Evolutionary conservation across 2,329 filamentous ascomycete species (phyloP).

Genomic region (Sclerotinia glacialis): DNA sequence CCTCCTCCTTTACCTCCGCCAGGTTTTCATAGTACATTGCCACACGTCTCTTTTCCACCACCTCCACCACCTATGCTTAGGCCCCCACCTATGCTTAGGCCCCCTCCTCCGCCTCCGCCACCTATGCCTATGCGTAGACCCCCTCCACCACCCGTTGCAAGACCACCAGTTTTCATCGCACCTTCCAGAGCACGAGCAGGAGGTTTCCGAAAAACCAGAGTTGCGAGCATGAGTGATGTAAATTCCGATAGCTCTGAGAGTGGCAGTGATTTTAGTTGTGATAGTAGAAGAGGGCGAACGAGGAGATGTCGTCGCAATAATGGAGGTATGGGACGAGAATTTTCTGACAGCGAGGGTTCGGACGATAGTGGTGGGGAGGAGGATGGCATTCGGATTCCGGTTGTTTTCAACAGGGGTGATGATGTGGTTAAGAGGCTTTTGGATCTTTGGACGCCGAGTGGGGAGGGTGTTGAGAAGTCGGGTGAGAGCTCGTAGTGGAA

Average conservation of each 20-base stretch:
- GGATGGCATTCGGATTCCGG: conserved; percentile 24
- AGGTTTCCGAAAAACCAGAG: not conserved
- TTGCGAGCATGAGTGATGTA: not conserved
- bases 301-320: conserved; percentile 14
- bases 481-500: not conserved
- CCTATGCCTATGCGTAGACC: too few species aligned
- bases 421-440: conserved; percentile 27
- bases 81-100: too few species aligned
- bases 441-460: conserved; percentile 26
- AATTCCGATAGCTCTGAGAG: not conserved
- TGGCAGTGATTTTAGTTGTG: conserved; percentile 23
- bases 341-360: not conserved
- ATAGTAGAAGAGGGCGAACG: conserved; percentile 12
- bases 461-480: not conserved
- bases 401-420: conserved; percentile 26
- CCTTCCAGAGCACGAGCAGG: not conserved
- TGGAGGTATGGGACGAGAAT: not conserved
- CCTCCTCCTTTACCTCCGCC: not conserved
- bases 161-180: not conserved
- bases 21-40: not conserved
- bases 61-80: not conserved
- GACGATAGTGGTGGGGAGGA: conserved; percentile 22
- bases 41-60: not conserved
- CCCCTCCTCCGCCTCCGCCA: not conserved
- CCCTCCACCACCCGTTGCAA: not conserved